Base-by-base conservation (phyloP, 805 yeast species). In the Metschnikowia lochheadii region DNA sequence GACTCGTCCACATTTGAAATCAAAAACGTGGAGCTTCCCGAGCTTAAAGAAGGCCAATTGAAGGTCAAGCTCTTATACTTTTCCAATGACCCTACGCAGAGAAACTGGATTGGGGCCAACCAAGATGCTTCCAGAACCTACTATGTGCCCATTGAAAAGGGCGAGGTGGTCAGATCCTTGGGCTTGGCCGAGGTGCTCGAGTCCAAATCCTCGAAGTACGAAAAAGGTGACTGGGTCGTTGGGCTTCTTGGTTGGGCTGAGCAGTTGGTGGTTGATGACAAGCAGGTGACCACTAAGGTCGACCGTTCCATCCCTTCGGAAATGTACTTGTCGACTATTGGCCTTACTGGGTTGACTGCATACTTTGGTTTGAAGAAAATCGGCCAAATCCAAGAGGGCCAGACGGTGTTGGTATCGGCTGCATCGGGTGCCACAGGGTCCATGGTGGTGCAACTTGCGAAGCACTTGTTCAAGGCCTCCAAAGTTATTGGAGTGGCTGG, bases 381-480 rank as follows among this genome's bases (percentile, higher is more conserved):
- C 49, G 83, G 82, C 18, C 65, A 73, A 41, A 63, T 81, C 49
- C 56, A 64, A 54, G 65, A 67, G 18, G 73, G 72, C 21, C 81
- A 82, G 59, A 69, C 74, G 6, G 70, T 80, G 56, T 65, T 82
- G 41, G 69, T 84, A 41, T 78, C 84, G 18, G 88, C 87, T 50
- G 89, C 89, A 11, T 77, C 84, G 7, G 89, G 89, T 53, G 87
- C 87, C n/a, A 84, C 84, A n/a, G 89, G 89, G 13, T 75, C 81
- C 23, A 66, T 75, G 44, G 78, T 72, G 44, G 78, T 82, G 18
- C 87, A 83, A 62, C 61, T 84, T 10, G 83, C 87, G 39, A 69
- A 80, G 52, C 67, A 76, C 37, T 64, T 79, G 8, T 71, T 77
- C 60, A 77, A 78, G 35, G 84, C 84, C 26, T 65, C 73, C 41